Conservation (phyloP, 2,329 filamentous ascomycete genomes). For the Trichophaea hybrida region DNA sequence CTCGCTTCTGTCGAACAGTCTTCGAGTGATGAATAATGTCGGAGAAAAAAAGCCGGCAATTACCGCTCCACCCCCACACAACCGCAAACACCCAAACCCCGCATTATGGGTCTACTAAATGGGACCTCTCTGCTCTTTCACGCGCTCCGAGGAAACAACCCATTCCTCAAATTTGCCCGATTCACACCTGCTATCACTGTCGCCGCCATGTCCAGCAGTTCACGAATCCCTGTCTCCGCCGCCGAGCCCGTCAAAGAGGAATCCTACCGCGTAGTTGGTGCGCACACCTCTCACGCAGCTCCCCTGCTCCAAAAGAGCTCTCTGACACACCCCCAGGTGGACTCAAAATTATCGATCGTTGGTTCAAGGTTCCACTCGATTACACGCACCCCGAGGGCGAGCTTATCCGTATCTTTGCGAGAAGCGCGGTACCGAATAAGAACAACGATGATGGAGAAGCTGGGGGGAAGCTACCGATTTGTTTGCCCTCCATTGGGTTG, state of each 20-base stretch:
- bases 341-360: constrained; percentile 62
- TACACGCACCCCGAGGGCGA: constrained; percentile 47
- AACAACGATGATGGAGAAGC: constrained; percentile 38
- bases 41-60: too few relatives aligned
- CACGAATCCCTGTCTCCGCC: background rate
- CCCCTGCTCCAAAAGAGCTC: background rate
- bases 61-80: too few relatives aligned
- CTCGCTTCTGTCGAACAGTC: too few relatives aligned
- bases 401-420: constrained; percentile 61
- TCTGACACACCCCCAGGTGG: constrained; percentile 42
- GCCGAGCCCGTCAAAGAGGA: constrained; percentile 1
- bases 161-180: too few relatives aligned
- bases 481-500: constrained; percentile 23
- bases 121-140: too few relatives aligned
- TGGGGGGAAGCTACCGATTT: constrained; percentile 39
- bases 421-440: constrained; percentile 54
- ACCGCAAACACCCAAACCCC: too few relatives aligned
- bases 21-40: too few relatives aligned
- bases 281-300: background rate
- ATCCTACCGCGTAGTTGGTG: background rate
- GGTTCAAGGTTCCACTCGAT: constrained; percentile 76
- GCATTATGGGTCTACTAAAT: too few relatives aligned
- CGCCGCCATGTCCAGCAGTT: too few relatives aligned
- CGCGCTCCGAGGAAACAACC: too few relatives aligned
- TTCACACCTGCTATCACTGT: too few relatives aligned